Percentiles rank a stretch among this genome's conserved stretches.
Evolutionary conservation across 176 grass and related monocot species (phyloP).

Genomic region (Triticum aestivum): DNA sequence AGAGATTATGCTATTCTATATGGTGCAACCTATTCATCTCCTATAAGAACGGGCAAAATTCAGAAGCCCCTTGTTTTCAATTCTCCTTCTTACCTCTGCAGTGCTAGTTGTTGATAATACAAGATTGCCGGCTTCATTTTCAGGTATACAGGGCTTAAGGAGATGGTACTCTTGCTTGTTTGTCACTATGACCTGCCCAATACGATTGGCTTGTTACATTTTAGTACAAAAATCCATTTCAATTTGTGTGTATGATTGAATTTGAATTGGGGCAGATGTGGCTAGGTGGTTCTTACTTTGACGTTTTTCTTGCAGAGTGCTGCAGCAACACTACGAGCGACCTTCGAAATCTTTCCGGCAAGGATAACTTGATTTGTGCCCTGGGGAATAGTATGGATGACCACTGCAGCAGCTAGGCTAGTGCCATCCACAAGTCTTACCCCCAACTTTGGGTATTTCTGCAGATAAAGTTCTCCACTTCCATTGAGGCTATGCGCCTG

Average conservation of each 20-base stretch:
- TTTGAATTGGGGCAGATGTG: neutral
- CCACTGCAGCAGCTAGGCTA: slow-evolving; percentile 78
- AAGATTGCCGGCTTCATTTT: slow-evolving; percentile 45
- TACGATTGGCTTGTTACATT: neutral
- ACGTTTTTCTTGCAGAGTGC: slow-evolving; percentile 69
- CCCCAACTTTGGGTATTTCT: slow-evolving; percentile 71
- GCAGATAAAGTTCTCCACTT: slow-evolving; percentile 68
- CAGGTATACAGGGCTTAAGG: slow-evolving; percentile 59
- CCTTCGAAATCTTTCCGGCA: slow-evolving; percentile 63
- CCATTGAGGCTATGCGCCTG: slow-evolving; percentile 70
- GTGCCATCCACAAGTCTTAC: slow-evolving; percentile 87
- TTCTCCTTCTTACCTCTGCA: slow-evolving; percentile 46
- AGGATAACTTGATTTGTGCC: slow-evolving; percentile 64
- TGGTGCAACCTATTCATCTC: neutral
- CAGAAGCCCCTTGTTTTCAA: neutral
- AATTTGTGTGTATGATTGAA: neutral
- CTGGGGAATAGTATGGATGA: slow-evolving; percentile 53
- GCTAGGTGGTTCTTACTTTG: slow-evolving; percentile 47
- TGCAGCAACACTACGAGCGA: slow-evolving; percentile 46
- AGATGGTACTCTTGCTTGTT: slow-evolving; percentile 68
- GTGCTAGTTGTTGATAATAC: slow-evolving; percentile 47
- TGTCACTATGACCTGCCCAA: slow-evolving; percentile 65
- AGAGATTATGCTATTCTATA: neutral
- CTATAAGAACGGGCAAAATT: neutral
- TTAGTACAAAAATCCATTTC: neutral